A percentile compares a stretch with the other conserved stretches of the same genome.
Evolutionary conservation across 1,284 basidiomycete species (phyloP).

Genomic region (Cronartium ribicola): DNA sequence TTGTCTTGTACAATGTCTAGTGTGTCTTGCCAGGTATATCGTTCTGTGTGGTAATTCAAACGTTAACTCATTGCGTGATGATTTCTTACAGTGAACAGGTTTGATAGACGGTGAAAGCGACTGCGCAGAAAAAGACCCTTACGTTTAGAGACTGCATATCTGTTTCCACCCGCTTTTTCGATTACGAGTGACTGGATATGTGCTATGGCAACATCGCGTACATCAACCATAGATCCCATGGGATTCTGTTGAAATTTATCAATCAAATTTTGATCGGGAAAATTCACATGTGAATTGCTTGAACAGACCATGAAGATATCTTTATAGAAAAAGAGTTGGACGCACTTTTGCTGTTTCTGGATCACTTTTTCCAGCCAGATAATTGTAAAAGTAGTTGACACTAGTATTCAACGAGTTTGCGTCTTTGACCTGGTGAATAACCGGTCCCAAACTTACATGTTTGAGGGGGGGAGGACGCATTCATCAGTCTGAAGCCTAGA

Average conservation of each 20-base stretch:
- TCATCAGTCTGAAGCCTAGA: not conserved
- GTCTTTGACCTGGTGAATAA: slow-evolving; percentile 1
- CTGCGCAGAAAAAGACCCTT: not conserved
- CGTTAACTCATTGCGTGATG: not conserved
- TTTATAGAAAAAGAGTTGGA: not conserved
- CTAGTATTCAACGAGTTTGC: slow-evolving; percentile 5
- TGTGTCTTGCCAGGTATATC: not conserved
- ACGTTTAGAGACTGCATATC: slow-evolving; percentile 52
- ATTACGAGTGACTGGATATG: slow-evolving; percentile 60
- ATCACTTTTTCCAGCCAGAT: not conserved
- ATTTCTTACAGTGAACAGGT: not conserved
- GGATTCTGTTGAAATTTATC: not conserved
- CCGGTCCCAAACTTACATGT: not conserved
- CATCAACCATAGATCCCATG: slow-evolving; percentile 55
- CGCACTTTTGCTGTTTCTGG: not conserved
- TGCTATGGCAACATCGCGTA: slow-evolving; percentile 62
- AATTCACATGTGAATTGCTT: not conserved
- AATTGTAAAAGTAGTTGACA: slow-evolving; percentile 6
- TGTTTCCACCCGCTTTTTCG: slow-evolving; percentile 60
- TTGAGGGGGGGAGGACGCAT: not conserved
- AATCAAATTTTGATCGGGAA: not conserved
- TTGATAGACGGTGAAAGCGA: not conserved
- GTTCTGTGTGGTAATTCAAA: not conserved
- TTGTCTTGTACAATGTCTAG: slow-evolving; percentile 9
- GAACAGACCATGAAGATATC: not conserved